A percentile compares a stretch with the other conserved stretches of the same genome.
These are phyloP conservation scores for Smallanthus sonchifolius DNA, from an alignment of 129 eudicot genomes.

Conservation along the genomic window DNA sequence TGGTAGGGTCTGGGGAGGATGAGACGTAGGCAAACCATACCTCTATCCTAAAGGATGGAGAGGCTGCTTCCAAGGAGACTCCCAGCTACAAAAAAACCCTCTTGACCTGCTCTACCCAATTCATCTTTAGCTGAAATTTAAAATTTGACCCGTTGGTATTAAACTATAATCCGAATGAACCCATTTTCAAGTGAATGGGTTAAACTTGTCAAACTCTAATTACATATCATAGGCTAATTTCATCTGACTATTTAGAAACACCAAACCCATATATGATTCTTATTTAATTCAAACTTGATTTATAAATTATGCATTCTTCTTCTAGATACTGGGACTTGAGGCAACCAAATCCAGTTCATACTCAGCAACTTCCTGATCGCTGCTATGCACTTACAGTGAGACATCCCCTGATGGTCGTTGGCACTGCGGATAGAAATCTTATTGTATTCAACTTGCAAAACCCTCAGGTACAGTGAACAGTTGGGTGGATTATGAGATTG, in stretches of 20 bases:
- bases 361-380: conserved; percentile 89
- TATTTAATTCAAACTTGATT: background rate
- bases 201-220: background rate
- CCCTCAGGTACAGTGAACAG: conserved; percentile 58
- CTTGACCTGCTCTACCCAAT: background rate
- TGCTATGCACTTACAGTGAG: conserved; percentile 80
- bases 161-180: background rate
- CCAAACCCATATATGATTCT: background rate
- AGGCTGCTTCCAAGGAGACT: no score
- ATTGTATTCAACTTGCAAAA: conserved; percentile 73
- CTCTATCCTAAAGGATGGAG: no score
- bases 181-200: background rate
- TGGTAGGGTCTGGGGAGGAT: no score
- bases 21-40: no score
- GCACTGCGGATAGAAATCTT: conserved; percentile 85
- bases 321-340: conserved; percentile 92
- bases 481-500: background rate
- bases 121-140: background rate
- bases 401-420: conserved; percentile 92
- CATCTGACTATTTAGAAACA: background rate
- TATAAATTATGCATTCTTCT: background rate
- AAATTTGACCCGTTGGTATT: background rate
- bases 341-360: conserved; percentile 72
- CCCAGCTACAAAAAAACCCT: no score
- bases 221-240: background rate